Evolutionary conservation across 2,329 filamentous ascomycete genomes (phyloP).

Genomic region (Monosporascus sp.): DNA sequence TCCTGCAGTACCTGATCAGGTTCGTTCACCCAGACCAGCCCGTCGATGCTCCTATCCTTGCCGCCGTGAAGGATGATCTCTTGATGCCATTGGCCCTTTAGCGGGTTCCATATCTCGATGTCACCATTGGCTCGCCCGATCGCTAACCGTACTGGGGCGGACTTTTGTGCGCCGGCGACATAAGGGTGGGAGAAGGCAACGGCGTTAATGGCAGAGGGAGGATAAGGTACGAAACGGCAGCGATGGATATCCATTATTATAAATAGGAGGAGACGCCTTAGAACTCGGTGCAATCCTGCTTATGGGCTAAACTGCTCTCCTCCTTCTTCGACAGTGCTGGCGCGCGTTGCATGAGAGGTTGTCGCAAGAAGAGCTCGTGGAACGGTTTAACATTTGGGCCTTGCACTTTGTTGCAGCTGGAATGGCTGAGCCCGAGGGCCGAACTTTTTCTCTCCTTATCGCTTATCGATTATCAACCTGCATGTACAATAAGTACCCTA

Average conservation of each 20-base stretch:
- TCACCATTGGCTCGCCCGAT: conserved; percentile 91
- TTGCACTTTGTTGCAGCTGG: no score
- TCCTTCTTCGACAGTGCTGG: no score
- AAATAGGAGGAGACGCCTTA: no score
- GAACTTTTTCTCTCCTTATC: no score
- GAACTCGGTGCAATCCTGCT: no score
- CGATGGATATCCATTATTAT: conserved; percentile 85
- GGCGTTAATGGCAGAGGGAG: conserved; percentile 86
- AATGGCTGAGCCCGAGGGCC: no score
- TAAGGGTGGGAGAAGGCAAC: conserved; percentile 84
- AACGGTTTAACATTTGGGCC: no score
- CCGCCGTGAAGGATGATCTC: conserved; percentile 82
- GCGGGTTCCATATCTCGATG: conserved; percentile 96
- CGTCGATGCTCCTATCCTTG: conserved; percentile 81
- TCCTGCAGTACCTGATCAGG: conserved; percentile 63
- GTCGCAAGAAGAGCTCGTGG: no score
- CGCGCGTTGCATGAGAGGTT: no score
- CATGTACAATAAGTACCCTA: neutral
- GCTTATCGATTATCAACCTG: neutral
- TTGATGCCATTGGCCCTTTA: conserved; percentile 78
- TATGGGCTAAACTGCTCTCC: no score
- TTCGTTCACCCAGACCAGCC: conserved; percentile 86
- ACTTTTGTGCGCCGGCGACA: conserved; percentile 41
- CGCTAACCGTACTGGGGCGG: conserved; percentile 68
- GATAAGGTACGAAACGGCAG: conserved; percentile 91